Evolutionary conservation across 176 grass and related monocot genomes (phyloP), one percentile per base, ranked within the genome.

Genomic region (Cymbopogon citratus): DNA sequence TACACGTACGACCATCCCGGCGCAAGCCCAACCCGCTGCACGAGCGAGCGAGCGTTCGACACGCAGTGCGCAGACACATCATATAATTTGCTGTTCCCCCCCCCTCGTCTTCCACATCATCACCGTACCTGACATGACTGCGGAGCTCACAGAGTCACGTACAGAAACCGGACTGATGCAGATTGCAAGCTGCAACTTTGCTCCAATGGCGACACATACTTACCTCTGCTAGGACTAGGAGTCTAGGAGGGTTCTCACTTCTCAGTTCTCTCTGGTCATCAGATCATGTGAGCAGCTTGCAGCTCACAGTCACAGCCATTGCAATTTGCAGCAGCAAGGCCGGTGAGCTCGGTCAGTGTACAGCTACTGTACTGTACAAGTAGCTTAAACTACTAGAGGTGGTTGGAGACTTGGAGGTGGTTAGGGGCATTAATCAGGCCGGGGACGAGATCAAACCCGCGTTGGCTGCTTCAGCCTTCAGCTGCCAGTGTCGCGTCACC

Each of bases 401-500:
- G 33, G 66, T 14, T 33, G 70, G 51, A 54, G 51, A 19, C 48
- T 80, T 80, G 46, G 45, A 44, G 61, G 60, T 86, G 34, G 84
- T 74, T 69, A 48, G 5, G 5, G 63, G 19, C 63, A 34, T 49
- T 45, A 60, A 57, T 29, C 33, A 63, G 75, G 68, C 38, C 23
- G 26, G 62, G 29, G 77, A 68, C 6, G 25, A n/a, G 31, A 33
- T 33, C 31, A n/a, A n/a, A 33, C 31, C 8, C 21, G 52, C 7
- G 7, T 9, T n/a, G 7, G 2, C 19, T 23, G 38, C 10, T 24
- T 70, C n/a, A 70, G 12, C 36, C 36, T 14, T 70, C n/a, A 70
- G 12, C n/a, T 40, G n/a, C 14, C 21, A 12, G 36, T 15, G 19
- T 71, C 38, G 26, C 49, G 45, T 79, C 41, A 63, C 75, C 75